Conservation (phyloP, 2,329 filamentous ascomycete genomes). For the Aspergillus floridensis region DNA sequence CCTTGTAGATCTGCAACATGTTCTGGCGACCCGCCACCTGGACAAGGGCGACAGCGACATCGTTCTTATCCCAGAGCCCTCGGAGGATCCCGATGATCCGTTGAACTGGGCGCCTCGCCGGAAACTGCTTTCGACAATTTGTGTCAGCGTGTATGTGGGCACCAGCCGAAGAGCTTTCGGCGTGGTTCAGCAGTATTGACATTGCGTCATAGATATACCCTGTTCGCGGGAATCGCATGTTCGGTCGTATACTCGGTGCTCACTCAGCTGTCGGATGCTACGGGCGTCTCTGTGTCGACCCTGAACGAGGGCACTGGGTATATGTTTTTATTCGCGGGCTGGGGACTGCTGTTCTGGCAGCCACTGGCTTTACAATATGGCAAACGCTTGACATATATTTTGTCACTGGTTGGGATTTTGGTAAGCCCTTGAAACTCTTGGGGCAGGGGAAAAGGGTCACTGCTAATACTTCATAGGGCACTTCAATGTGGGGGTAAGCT, state of each 20-base stretch:
- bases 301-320: constrained; percentile 42
- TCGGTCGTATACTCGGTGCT: constrained; percentile 43
- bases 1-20: constrained; percentile 42
- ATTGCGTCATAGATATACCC: constrained; percentile 33
- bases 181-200: not conserved
- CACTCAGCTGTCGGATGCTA: constrained; percentile 36
- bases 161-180: not conserved
- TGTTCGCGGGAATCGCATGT: constrained; percentile 37
- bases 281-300: constrained; percentile 33
- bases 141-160: constrained; percentile 39
- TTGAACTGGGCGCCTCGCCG: constrained; percentile 47
- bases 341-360: constrained; percentile 49
- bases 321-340: constrained; percentile 45
- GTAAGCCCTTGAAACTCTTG: constrained; percentile 18
- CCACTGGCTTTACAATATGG: constrained; percentile 48
- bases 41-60: constrained; percentile 36
- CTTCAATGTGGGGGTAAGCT: constrained; percentile 34
- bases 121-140: constrained; percentile 44
- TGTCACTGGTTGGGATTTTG: constrained; percentile 33
- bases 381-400: constrained; percentile 35
- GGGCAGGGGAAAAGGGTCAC: not conserved
- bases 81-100: constrained; percentile 47
- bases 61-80: constrained; percentile 44
- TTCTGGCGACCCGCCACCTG: constrained; percentile 31
- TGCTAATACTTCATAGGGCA: constrained; percentile 16